These are phyloP conservation scores for Eutrema yunnanense DNA, from an alignment of 345 rosid genomes.

Conservation along the genomic window DNA sequence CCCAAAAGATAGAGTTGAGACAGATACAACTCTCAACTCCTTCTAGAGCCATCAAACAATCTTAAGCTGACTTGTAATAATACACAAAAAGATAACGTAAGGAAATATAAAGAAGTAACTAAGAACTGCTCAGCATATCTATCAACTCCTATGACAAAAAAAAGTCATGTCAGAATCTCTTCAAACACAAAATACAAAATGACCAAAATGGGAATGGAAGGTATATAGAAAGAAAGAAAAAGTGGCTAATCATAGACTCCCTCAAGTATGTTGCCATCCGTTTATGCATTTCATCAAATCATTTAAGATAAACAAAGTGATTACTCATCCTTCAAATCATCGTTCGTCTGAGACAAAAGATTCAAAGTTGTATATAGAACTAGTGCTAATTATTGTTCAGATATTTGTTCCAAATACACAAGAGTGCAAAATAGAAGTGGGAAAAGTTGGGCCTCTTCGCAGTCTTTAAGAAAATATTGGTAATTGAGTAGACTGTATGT, in stretches of 20 bases:
- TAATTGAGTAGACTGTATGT: no score
- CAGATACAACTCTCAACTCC: background rate
- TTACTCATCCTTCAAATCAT: background rate
- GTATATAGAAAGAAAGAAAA: background rate
- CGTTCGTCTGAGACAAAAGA: background rate
- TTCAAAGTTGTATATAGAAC: background rate
- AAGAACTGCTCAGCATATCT: background rate
- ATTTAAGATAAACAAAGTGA: background rate
- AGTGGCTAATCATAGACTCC: background rate
- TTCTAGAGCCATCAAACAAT: slow-evolving; percentile 1
- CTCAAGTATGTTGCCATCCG: background rate
- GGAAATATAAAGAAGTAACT: background rate
- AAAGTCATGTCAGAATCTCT: background rate
- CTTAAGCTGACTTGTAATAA: background rate
- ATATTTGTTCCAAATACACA: background rate
- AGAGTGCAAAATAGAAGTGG: background rate
- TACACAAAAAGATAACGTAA: background rate
- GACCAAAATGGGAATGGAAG: background rate
- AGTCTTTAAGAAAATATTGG: background rate
- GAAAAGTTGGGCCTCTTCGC: background rate
- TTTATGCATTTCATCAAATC: background rate
- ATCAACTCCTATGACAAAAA: background rate
- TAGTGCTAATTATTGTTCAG: background rate
- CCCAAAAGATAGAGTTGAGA: background rate
- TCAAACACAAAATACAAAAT: background rate